phyloP scores from a whole-genome alignment of 2,329 filamentous ascomycete species.

The Aureobasidium subglaciale region DNA sequence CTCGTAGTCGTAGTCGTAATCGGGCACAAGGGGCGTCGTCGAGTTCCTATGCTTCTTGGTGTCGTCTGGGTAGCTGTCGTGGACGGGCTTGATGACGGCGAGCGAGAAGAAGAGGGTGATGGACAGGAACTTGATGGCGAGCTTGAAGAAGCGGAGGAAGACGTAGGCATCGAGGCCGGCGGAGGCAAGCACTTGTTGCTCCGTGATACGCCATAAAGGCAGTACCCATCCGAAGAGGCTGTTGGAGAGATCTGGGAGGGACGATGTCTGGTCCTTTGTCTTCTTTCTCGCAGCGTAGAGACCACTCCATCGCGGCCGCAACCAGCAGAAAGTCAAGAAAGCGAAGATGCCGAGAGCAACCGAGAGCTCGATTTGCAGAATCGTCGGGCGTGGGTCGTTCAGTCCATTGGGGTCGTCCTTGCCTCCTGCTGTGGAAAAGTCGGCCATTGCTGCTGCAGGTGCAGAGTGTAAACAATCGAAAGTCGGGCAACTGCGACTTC shows the following conservation, averaged over 20 bases:
- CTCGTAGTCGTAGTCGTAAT: slow-evolving; percentile 5
- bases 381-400: slow-evolving; percentile 23
- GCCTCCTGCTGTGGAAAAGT: slow-evolving; percentile 19
- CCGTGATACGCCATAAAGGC: slow-evolving; percentile 72
- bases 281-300: slow-evolving; percentile 86
- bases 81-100: slow-evolving; percentile 77
- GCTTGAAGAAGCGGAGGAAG: slow-evolving; percentile 92
- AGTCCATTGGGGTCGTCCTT: slow-evolving; percentile 14
- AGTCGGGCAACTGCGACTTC: background rate
- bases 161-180: slow-evolving; percentile 94
- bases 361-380: slow-evolving; percentile 65
- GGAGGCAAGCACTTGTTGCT: slow-evolving; percentile 81
- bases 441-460: slow-evolving; percentile 17
- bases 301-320: slow-evolving; percentile 85
- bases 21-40: slow-evolving; percentile 13
- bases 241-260: slow-evolving; percentile 72
- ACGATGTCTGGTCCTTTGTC: slow-evolving; percentile 56
- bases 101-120: slow-evolving; percentile 76
- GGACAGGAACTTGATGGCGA: slow-evolving; percentile 77
- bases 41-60: slow-evolving; percentile 25
- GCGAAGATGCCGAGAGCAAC: slow-evolving; percentile 61
- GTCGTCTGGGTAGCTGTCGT: slow-evolving; percentile 55
- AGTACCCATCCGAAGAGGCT: slow-evolving; percentile 92
- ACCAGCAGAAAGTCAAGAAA: slow-evolving; percentile 70
- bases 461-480: slow-evolving; percentile 11